Evolutionary conservation across 2,329 filamentous ascomycete species (phyloP), one percentile per base, ranked within the genome.

Genomic region (Aspergillus amoenus): DNA sequence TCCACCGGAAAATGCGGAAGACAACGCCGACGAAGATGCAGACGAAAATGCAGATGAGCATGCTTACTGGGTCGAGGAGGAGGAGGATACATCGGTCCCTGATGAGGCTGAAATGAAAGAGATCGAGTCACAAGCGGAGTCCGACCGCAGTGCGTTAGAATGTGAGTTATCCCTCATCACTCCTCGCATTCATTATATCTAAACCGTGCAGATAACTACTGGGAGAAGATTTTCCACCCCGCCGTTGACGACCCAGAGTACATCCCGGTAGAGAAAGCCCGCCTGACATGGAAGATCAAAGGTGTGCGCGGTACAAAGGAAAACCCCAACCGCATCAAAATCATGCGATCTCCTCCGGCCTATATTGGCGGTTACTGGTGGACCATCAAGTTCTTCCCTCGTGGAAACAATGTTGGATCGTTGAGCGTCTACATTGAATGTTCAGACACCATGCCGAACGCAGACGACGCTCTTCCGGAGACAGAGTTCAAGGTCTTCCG

Each of bases 311-410:
- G 85, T 48, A 87, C 84, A 12, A 81, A 78, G 50, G 83, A 86
- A 48, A 79, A 79, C 3, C 84, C 84, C 3, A 87, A 87, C 65
- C 79, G 79, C 42, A 79, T 81, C 39, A 76, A 80, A 41, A 75
- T 87, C 61, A 84, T 87, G 79, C 81, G 80, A 30, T 87, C 85
- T 5, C 82, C 79, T 0, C 67, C 78, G 5, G 81, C 84, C 11
- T 79, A 72, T 24, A 75, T 87, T 56, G 85, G 83, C 18, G 84
- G 82, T 18, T 81, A 83, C 59, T 84, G 86, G 67, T 88, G 84
- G 84, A 84, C 81, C 55, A 83, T 88, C 74, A 87, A 87, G 68
- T 84, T 87, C 66, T 87, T 84, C 62, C 85, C 85, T 2, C 79
- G 79, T 44, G 85, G 85, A 18, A 85, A 87, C 64, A 80, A 82